phyloP scores from a whole-genome alignment of 2,329 filamentous ascomycete genomes.

The Fusarium lyarnte region DNA sequence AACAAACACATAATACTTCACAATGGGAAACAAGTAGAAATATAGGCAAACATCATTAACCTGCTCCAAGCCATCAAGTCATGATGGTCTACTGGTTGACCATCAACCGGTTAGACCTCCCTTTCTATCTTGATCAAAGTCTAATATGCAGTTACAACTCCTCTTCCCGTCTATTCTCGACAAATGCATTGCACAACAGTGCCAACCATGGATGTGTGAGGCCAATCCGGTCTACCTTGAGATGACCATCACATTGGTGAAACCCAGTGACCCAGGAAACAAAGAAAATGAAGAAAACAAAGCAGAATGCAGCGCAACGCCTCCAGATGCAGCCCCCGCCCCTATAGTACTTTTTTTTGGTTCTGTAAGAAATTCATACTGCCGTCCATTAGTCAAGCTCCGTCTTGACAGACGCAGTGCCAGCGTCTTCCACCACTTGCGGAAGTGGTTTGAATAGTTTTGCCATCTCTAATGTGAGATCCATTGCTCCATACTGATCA shows the following conservation, averaged over 20 bases:
- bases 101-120: constrained; percentile 44
- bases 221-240: constrained; percentile 35
- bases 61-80: constrained; percentile 49
- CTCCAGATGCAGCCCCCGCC: constrained; percentile 51
- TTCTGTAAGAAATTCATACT: constrained; percentile 45
- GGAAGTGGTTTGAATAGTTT: constrained; percentile 72
- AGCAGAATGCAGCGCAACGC: constrained; percentile 52
- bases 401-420: constrained; percentile 55
- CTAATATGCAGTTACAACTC: constrained; percentile 53
- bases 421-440: constrained; percentile 55
- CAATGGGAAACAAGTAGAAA: constrained; percentile 16
- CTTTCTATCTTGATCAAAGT: constrained; percentile 53
- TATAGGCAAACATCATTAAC: constrained; percentile 48
- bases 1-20: constrained; percentile 4
- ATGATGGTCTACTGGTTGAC: constrained; percentile 45
- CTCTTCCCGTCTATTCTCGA: constrained; percentile 50
- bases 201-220: constrained; percentile 45
- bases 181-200: constrained; percentile 50
- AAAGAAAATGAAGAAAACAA: constrained; percentile 43
- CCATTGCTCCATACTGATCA: constrained; percentile 69
- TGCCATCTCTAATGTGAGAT: constrained; percentile 76
- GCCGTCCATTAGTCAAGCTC: constrained; percentile 48
- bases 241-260: constrained; percentile 33
- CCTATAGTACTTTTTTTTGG: constrained; percentile 44
- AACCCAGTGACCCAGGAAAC: constrained; percentile 36